phyloP scores from a whole-genome alignment of 2,329 filamentous ascomycete species.

The Xylaria hypoxylon region DNA sequence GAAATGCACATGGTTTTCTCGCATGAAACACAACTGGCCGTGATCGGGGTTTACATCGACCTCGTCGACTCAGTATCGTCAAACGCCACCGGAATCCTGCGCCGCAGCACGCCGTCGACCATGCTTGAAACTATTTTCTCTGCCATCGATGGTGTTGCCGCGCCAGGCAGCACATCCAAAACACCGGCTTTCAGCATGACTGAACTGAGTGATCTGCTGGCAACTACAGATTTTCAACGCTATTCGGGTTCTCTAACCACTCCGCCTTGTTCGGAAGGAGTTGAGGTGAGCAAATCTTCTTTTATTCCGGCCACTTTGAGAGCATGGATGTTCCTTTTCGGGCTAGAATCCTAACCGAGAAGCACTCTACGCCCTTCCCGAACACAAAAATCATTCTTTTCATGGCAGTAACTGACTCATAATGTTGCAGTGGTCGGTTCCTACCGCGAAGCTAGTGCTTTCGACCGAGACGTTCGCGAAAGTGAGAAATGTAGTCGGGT shows the following conservation, averaged over 20 bases:
- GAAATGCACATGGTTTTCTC: conserved; percentile 72
- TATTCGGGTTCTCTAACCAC: conserved; percentile 63
- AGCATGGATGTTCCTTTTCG: not conserved
- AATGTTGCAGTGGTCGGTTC: conserved; percentile 56
- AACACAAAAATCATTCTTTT: not conserved
- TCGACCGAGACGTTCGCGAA: conserved; percentile 54
- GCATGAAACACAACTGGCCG: conserved; percentile 55
- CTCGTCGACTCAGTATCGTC: conserved; percentile 50
- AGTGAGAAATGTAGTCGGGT: conserved; percentile 59
- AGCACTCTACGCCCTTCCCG: not conserved
- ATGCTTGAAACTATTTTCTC: conserved; percentile 62
- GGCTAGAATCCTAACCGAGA: not conserved
- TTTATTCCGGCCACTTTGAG: not conserved
- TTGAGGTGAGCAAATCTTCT: conserved; percentile 43
- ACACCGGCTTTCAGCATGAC: conserved; percentile 59
- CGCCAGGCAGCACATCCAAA: conserved; percentile 56
- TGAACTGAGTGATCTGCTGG: conserved; percentile 55
- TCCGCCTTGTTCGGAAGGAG: conserved; percentile 61
- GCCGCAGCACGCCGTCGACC: conserved; percentile 51
- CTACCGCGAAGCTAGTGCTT: conserved; percentile 56
- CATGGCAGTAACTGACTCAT: not conserved
- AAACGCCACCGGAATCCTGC: conserved; percentile 55
- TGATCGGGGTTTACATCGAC: conserved; percentile 59
- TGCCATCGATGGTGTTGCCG: conserved; percentile 55
- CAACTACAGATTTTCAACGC: conserved; percentile 55